phyloP scores from a whole-genome alignment of 495 filamentous ascomycete species.

The Aspergillus heteromorphus region DNA sequence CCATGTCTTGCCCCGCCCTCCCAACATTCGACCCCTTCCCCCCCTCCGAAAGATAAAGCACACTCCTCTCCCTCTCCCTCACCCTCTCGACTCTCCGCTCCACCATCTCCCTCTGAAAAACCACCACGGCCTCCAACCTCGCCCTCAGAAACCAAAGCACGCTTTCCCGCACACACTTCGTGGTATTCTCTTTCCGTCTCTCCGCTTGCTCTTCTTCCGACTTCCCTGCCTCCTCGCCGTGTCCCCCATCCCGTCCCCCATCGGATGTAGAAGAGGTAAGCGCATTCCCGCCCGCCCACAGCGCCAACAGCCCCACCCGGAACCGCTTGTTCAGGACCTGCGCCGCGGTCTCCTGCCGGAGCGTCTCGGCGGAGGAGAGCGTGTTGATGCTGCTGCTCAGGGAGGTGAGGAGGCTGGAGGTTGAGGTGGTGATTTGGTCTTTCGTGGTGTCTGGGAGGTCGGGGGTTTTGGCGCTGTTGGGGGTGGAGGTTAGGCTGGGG shows the following conservation, averaged over 20 bases:
- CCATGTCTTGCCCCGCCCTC: too few species aligned
- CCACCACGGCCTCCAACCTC: slow-evolving; percentile 65
- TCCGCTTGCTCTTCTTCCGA: slow-evolving; percentile 60
- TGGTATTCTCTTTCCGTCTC: slow-evolving; percentile 57
- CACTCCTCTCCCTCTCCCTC: slow-evolving; percentile 82
- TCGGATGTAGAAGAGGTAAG: neutral
- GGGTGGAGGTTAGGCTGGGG: slow-evolving; percentile 12
- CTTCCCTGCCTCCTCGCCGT: slow-evolving; percentile 35
- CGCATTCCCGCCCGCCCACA: slow-evolving; percentile 21
- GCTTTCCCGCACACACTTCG: slow-evolving; percentile 63
- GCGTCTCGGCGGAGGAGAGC: slow-evolving; percentile 73
- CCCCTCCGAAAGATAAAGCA: slow-evolving; percentile 49
- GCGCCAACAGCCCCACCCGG: slow-evolving; percentile 20
- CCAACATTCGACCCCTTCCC: slow-evolving; percentile 6
- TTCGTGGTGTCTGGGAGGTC: slow-evolving; percentile 62
- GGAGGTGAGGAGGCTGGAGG: slow-evolving; percentile 76
- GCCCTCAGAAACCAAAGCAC: slow-evolving; percentile 77
- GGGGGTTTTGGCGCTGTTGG: slow-evolving; percentile 34
- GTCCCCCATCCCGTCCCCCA: neutral
- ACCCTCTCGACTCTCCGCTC: slow-evolving; percentile 78
- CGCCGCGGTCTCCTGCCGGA: slow-evolving; percentile 67
- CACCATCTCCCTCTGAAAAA: slow-evolving; percentile 83
- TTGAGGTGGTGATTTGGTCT: slow-evolving; percentile 77
- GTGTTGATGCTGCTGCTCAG: slow-evolving; percentile 70
- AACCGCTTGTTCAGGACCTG: slow-evolving; percentile 66